These are phyloP conservation scores for Fusarium sp. DNA, from an alignment of 2,329 filamentous ascomycete species.

Conservation along the genomic window DNA sequence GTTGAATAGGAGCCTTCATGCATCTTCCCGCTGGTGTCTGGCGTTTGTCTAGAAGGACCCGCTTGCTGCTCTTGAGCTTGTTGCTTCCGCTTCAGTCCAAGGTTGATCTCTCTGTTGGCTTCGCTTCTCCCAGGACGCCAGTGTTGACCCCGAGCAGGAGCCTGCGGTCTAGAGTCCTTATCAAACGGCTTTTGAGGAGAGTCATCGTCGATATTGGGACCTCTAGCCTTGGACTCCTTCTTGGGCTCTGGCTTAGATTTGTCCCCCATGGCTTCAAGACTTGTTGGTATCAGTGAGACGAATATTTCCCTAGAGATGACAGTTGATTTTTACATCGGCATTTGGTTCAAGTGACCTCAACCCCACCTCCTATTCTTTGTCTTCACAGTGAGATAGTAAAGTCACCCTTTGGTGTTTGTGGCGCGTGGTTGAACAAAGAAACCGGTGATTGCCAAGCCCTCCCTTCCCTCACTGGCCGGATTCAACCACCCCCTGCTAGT, in stretches of 20 bases:
- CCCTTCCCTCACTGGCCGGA: neutral
- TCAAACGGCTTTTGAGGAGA: neutral
- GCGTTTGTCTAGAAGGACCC: neutral
- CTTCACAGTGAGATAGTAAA: neutral
- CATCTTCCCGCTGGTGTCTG: neutral
- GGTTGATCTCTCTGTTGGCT: conserved; percentile 34
- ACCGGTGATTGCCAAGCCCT: neutral
- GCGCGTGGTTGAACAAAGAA: conserved; percentile 38
- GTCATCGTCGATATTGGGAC: neutral
- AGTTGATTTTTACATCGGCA: neutral
- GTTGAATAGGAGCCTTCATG: neutral
- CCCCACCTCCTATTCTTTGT: conserved; percentile 16
- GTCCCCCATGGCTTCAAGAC: conserved; percentile 6
- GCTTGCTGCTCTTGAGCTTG: neutral
- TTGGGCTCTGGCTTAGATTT: neutral
- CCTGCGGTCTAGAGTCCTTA: neutral
- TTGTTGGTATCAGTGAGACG: neutral
- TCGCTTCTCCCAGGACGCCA: conserved; percentile 35
- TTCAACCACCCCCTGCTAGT: neutral
- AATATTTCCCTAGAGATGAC: neutral
- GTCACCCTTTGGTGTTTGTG: conserved; percentile 11
- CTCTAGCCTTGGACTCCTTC: neutral
- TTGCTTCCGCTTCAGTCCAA: conserved; percentile 14
- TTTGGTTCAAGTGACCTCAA: neutral
- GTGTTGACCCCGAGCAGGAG: neutral